phyloP scores from a whole-genome alignment of 2,329 filamentous ascomycete genomes.

The Phialocephala sp. region DNA sequence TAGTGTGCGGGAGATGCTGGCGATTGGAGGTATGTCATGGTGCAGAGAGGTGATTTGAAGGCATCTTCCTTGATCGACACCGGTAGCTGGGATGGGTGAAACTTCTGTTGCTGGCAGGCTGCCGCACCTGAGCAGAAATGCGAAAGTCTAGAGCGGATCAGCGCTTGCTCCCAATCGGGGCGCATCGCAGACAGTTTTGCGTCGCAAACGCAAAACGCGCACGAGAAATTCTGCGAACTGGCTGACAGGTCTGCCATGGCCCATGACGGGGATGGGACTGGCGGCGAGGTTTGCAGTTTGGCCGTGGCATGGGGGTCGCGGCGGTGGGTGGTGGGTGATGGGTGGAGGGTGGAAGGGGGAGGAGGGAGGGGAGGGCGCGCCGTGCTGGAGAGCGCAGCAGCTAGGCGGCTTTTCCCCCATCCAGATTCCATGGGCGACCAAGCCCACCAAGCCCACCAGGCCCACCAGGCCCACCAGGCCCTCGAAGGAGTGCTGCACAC shows the following conservation, averaged over 20 bases:
- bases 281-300: conserved; percentile 4
- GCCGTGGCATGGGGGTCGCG: background rate
- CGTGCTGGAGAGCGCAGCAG: no score
- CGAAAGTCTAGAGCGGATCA: background rate
- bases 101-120: background rate
- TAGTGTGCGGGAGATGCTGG: conserved; percentile 2
- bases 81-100: conserved; percentile 14
- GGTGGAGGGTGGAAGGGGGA: background rate
- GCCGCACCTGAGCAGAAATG: background rate
- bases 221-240: conserved; percentile 11
- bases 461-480: no score
- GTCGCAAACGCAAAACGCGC: background rate
- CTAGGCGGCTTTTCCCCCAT: no score
- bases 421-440: no score
- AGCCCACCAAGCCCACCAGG: no score
- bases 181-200: background rate
- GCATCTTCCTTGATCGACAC: conserved; percentile 21
- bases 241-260: background rate
- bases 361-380: no score
- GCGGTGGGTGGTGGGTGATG: background rate
- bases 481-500: no score
- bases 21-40: conserved; percentile 16
- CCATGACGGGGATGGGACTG: background rate
- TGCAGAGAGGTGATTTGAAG: conserved; percentile 8
- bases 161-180: conserved; percentile 17